phyloP scores from a whole-genome alignment of 78 protist species.

The Tieghemostelium lacteum region DNA sequence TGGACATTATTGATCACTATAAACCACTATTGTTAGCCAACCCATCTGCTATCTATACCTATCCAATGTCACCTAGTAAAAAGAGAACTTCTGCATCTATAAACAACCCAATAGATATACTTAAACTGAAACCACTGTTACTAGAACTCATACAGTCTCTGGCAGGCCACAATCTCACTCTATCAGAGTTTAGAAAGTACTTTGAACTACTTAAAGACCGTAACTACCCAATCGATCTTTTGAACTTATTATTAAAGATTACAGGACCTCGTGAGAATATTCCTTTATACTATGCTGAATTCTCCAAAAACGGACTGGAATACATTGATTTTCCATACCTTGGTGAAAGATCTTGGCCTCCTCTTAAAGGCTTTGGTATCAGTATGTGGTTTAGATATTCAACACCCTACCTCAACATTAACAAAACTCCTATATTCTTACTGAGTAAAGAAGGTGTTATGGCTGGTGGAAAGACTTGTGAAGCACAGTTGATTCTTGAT shows the following conservation, averaged over 20 bases:
- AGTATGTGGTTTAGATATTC: conserved; percentile 77
- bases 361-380: conserved; percentile 71
- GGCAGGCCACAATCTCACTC: conserved; percentile 47
- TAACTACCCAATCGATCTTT: conserved; percentile 66
- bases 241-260: conserved; percentile 35
- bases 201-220: conserved; percentile 43
- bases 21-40: conserved; percentile 39
- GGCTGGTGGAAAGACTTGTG: conserved; percentile 32
- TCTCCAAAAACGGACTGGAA: conserved; percentile 63
- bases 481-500: conserved; percentile 31
- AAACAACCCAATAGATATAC: background rate
- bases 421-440: conserved; percentile 47
- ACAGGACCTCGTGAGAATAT: conserved; percentile 19
- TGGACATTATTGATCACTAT: conserved; percentile 49
- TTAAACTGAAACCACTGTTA: conserved; percentile 31
- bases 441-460: conserved; percentile 28
- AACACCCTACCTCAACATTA: conserved; percentile 32
- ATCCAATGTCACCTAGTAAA: background rate
- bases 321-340: conserved; percentile 59
- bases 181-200: conserved; percentile 52
- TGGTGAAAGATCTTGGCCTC: conserved; percentile 79
- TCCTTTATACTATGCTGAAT: conserved; percentile 72
- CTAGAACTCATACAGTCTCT: conserved; percentile 54
- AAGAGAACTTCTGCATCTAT: background rate
- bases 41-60: background rate